Evolutionary conservation across 1,284 basidiomycete genomes (phyloP), one percentile per base, ranked within the genome.

Genomic region (Kwoniella shivajii): DNA sequence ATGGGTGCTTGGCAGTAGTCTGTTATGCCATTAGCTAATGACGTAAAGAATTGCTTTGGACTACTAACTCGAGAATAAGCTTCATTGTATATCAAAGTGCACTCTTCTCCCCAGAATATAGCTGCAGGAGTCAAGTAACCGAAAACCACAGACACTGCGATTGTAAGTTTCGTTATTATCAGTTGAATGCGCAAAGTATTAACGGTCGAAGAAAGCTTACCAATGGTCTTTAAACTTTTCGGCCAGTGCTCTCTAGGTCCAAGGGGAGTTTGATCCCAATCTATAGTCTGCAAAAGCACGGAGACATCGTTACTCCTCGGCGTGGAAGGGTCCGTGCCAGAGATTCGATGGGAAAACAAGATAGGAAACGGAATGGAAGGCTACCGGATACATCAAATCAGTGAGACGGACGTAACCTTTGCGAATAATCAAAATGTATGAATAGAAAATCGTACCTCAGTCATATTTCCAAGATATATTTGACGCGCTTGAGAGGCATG

Each of bases 51-150:
- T 18, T 11, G 22, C 24, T 4, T 24, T 13, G 20, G 10, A 33
- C 7, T 14, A 54, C 44, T 22, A 24, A 63, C 62, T 44, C 66
- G 67, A 7, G 73, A 66, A 43, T 72, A 74, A 2, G 59, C 57
- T 41, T 67, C 65, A 50, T 78, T 78, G 60, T 78, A 78, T 9
- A 78, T 62, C 44, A 75, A 41, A 1, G 72, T 73, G 22, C 73
- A 54, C 18, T 76, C 72, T 39, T 61, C 57, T 16, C 75, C 74
- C 72, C 73, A 75, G 74, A 74, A 78, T 2, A 78, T 45, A 30
- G 64, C 69, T 10, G 65, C 68, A 26, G 71, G 64, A 37, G 68
- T 60, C 0, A 73, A 73, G 38, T 71, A 69, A 16, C 61, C 56
- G 63, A 74, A 66, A 31, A 75, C 63, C n/a, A 72, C 46, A 1